Base-by-base conservation (phyloP, 306 rosid genomes). In the Clitoria ternatea region DNA sequence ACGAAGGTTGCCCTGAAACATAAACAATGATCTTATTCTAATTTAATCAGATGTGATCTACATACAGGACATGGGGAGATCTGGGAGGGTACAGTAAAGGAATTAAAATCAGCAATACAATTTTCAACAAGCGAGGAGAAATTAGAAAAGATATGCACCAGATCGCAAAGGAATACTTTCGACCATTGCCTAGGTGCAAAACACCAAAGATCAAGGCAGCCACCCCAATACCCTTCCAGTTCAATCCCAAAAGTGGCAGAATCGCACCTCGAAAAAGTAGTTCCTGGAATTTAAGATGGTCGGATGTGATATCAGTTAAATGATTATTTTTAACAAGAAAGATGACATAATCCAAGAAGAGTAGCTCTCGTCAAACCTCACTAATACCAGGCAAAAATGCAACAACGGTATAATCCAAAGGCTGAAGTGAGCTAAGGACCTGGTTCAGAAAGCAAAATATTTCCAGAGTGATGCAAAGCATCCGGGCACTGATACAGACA, bases 201-300 rank as follows among this genome's bases (percentile, higher is more conserved):
- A 77, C 82, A 59, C 99, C 97, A 79, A 94, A 94, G 73, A 91
- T 56, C 60, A 82, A 53, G 35, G 97, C 92, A 61, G 82, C 86
- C 39, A 83, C 64, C 79, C 73, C 69, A 42, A 87, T 67, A 69
- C 99, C 79, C 62, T 62, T 82, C 99, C 88, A 91, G 81, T 83
- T 66, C 79, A 85, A 79, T 80, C 99, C 99, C 37, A 87, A 83
- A 24, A 91, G 89, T 35, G 99, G 99, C 24, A 90, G 63, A 63
- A 94, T 75, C 0, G 95, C 91, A 35, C 99, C 99, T 14, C 96
- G 96, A 68, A 94, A 94, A 73, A 94, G 96, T 54, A 94, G 81
- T 70, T 91, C 99, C 99, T 90, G 84, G 15, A 13, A 48, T 74
- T 61, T 56, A 43, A 64, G 60, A 61, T 17, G 66, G 47, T 60